phyloP scores from a whole-genome alignment of 495 filamentous ascomycete genomes.

The Diplogelasinospora grovesii region DNA sequence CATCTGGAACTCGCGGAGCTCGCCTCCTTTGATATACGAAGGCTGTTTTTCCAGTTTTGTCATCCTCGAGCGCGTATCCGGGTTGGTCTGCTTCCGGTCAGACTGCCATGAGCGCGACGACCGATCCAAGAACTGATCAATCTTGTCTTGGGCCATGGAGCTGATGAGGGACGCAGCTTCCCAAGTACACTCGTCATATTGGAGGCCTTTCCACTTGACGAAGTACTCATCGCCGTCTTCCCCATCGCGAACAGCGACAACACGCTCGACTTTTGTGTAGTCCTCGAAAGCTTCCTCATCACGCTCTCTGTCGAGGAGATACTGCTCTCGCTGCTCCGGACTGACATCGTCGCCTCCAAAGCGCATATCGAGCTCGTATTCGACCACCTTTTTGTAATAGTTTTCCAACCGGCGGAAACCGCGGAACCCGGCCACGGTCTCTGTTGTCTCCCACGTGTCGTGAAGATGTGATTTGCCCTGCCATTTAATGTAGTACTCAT shows the following conservation, averaged over 20 bases:
- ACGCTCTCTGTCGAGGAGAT: conserved; percentile 80
- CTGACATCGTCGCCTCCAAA: conserved; percentile 63
- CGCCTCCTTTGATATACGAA: conserved; percentile 73
- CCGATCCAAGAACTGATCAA: conserved; percentile 85
- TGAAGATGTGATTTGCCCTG: conserved; percentile 91
- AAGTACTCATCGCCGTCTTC: conserved; percentile 77
- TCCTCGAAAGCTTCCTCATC: conserved; percentile 77
- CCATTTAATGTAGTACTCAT: conserved; percentile 97
- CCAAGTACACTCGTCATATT: conserved; percentile 93
- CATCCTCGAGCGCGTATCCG: conserved; percentile 65
- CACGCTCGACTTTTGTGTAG: conserved; percentile 83
- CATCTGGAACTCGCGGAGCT: conserved; percentile 89
- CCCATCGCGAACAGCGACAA: conserved; percentile 72
- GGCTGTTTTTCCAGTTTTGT: conserved; percentile 70
- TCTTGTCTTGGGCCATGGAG: conserved; percentile 71
- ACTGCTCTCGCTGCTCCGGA: conserved; percentile 85
- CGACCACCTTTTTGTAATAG: conserved; percentile 77
- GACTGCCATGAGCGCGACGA: conserved; percentile 68
- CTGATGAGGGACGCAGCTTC: conserved; percentile 70
- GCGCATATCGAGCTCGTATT: conserved; percentile 62
- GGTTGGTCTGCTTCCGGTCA: conserved; percentile 65
- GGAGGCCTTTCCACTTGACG: conserved; percentile 87
- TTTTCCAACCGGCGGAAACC: conserved; percentile 88
- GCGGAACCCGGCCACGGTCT: conserved; percentile 50
- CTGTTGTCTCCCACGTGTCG: conserved; percentile 84